Evolutionary conservation across 2,329 filamentous ascomycete species (phyloP).

Genomic region (Xylogone sp.): DNA sequence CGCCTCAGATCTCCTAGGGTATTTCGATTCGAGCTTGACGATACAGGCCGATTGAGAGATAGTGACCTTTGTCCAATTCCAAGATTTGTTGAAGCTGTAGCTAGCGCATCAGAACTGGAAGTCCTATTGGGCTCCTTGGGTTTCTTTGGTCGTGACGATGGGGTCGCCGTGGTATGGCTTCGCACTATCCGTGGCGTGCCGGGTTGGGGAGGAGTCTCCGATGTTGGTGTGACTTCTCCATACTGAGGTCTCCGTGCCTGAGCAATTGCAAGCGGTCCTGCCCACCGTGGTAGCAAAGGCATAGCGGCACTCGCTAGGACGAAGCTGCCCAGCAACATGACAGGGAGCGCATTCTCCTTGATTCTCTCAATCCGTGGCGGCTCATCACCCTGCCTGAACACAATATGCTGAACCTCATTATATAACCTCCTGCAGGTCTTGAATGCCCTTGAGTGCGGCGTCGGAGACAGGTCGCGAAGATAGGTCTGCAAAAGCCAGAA

Average conservation of each 20-base stretch:
- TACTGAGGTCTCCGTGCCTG: conserved; percentile 73
- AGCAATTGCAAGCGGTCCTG: conserved; percentile 75
- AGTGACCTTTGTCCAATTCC: conserved; percentile 8
- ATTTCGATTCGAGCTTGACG: conserved; percentile 18
- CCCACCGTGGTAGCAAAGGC: conserved; percentile 72
- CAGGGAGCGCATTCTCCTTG: conserved; percentile 75
- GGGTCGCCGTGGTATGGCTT: conserved; percentile 65
- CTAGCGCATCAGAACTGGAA: conserved; percentile 30
- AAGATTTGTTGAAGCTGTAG: not conserved
- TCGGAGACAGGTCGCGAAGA: conserved; percentile 71
- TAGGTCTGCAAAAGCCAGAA: conserved; percentile 92
- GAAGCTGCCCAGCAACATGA: conserved; percentile 77
- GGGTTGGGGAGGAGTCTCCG: conserved; percentile 44
- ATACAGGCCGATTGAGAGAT: conserved; percentile 19
- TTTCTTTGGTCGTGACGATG: conserved; percentile 37
- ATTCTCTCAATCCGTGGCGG: conserved; percentile 68
- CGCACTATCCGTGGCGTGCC: conserved; percentile 53
- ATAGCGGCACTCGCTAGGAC: conserved; percentile 73
- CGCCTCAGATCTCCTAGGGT: conserved; percentile 18
- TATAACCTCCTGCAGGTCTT: conserved; percentile 80
- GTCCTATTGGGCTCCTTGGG: conserved; percentile 38
- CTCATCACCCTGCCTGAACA: conserved; percentile 75
- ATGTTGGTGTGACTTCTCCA: conserved; percentile 58
- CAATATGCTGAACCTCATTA: conserved; percentile 85
- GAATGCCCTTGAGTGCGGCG: conserved; percentile 73